Evolutionary conservation across 225 moss, liverwort and hornwort genomes (phyloP).

Genomic region (Physcomitrellopsis africana): DNA sequence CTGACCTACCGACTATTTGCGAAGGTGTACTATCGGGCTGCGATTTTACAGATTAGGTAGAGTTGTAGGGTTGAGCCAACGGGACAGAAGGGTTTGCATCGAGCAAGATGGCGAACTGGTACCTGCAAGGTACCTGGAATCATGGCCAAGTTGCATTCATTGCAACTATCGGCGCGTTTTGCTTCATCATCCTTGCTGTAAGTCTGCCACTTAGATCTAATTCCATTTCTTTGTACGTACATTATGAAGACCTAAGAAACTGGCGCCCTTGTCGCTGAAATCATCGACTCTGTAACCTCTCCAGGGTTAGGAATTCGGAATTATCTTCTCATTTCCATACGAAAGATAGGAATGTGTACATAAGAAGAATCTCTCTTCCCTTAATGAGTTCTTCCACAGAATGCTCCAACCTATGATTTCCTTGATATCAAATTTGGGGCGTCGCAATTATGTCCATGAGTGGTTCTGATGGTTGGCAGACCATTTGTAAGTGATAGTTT

Average conservation of each 20-base stretch:
- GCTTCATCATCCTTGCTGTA: slow-evolving; percentile 94
- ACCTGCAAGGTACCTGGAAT: slow-evolving; percentile 54
- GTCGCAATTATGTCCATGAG: slow-evolving; percentile 2
- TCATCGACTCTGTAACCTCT: not conserved
- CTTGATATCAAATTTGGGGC: slow-evolving; percentile 22
- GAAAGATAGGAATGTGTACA: not conserved
- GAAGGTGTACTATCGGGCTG: slow-evolving; percentile 5
- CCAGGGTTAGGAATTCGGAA: not conserved
- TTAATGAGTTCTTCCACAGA: not conserved
- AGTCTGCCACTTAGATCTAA: slow-evolving; percentile 30
- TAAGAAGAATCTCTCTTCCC: slow-evolving; percentile 10
- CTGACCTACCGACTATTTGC: slow-evolving; percentile 29
- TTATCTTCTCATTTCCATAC: not conserved
- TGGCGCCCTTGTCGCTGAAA: not conserved
- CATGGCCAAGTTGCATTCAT: slow-evolving; percentile 73
- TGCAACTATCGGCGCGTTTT: slow-evolving; percentile 76
- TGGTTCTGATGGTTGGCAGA: not conserved
- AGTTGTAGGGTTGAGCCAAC: too few relatives aligned
- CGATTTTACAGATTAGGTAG: not conserved
- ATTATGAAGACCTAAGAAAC: not conserved
- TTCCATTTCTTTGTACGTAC: not conserved
- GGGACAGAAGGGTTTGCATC: slow-evolving; percentile 19
- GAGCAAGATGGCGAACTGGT: slow-evolving; percentile 77
- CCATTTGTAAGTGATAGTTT: not conserved
- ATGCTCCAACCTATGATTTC: slow-evolving; percentile 10